Conservation (phyloP, 2,329 filamentous ascomycete genomes). For the Pseudopithomyces chartarum region DNA sequence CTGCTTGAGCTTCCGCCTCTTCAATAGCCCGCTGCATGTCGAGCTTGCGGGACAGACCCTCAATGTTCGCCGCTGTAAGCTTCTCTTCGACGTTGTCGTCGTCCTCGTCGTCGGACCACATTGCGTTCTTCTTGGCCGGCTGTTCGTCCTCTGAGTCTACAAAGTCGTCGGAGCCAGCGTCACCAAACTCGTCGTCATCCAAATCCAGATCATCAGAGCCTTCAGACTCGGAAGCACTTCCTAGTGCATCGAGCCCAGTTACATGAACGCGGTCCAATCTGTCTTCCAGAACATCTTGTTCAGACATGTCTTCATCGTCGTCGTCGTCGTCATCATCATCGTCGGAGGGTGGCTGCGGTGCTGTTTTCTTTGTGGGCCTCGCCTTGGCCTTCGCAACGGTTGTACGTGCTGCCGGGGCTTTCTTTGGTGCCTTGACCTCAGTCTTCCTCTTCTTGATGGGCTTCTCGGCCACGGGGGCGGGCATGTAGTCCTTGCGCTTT, state of each 20-base stretch:
- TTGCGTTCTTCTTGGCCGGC: conserved; percentile 56
- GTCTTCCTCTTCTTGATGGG: conserved; percentile 69
- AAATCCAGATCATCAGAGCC: conserved; percentile 44
- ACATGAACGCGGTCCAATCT: conserved; percentile 40
- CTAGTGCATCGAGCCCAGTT: conserved; percentile 46
- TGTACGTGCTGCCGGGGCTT: conserved; percentile 51
- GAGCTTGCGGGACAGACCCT: conserved; percentile 82
- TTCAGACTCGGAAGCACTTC: conserved; percentile 44
- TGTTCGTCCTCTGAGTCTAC: conserved; percentile 67
- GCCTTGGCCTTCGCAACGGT: conserved; percentile 34
- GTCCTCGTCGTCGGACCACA: conserved; percentile 97
- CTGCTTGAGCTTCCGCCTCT: conserved; percentile 80
- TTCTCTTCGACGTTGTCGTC: conserved; percentile 88
- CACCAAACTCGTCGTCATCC: conserved; percentile 47
- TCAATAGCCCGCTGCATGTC: conserved; percentile 79
- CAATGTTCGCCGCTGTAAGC: conserved; percentile 94
- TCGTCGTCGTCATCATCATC: conserved; percentile 29
- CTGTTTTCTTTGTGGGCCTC: conserved; percentile 41
- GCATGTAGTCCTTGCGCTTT: conserved; percentile 82
- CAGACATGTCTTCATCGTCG: conserved; percentile 30
- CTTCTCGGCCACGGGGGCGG: conserved; percentile 47
- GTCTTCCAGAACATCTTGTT: conserved; percentile 50
- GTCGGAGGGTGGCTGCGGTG: conserved; percentile 34
- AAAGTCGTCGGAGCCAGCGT: conserved; percentile 44
- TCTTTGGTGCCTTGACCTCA: conserved; percentile 39